Evolutionary conservation across 176 grass and related monocot genomes (phyloP).

Genomic region (Dactylis glomerata): DNA sequence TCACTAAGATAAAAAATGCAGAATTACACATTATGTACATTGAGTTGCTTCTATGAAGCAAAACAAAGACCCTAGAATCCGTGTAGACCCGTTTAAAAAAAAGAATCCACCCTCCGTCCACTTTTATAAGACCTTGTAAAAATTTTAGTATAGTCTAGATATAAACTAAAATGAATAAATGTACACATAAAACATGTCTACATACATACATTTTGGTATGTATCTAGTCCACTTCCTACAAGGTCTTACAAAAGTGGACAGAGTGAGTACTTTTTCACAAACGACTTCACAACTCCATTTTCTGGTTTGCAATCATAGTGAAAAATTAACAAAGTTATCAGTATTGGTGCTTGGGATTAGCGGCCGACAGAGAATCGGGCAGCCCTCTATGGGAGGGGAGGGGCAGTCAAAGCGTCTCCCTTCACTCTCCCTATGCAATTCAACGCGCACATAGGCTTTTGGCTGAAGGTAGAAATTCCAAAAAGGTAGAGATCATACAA

Average conservation of each 20-base stretch:
- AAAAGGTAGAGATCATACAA: constrained; percentile 10
- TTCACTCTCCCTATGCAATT: constrained; percentile 20
- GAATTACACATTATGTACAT: background rate
- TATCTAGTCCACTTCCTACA: too few species aligned
- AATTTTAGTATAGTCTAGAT: too few species aligned
- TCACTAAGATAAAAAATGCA: background rate
- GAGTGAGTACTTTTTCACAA: too few species aligned
- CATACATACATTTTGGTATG: too few species aligned
- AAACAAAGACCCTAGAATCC: background rate
- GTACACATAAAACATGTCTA: too few species aligned
- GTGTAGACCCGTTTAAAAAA: too few species aligned
- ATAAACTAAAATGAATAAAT: too few species aligned
- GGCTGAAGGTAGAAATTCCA: constrained; percentile 38
- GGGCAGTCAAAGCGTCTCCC: constrained; percentile 31
- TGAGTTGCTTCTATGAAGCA: background rate
- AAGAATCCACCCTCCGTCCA: too few species aligned
- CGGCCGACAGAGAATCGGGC: constrained; percentile 56
- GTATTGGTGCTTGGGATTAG: constrained; percentile 29
- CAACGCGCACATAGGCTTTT: constrained; percentile 34
- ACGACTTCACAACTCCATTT: too few species aligned
- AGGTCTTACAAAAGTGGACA: too few species aligned
- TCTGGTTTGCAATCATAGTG: constrained; percentile 31
- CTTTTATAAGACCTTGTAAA: too few species aligned
- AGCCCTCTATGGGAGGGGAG: constrained; percentile 30
- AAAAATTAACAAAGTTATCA: constrained; percentile 49